These are phyloP conservation scores for Blastomyces silverae DNA, from an alignment of 2,329 filamentous ascomycete species.

Conservation along the genomic window DNA sequence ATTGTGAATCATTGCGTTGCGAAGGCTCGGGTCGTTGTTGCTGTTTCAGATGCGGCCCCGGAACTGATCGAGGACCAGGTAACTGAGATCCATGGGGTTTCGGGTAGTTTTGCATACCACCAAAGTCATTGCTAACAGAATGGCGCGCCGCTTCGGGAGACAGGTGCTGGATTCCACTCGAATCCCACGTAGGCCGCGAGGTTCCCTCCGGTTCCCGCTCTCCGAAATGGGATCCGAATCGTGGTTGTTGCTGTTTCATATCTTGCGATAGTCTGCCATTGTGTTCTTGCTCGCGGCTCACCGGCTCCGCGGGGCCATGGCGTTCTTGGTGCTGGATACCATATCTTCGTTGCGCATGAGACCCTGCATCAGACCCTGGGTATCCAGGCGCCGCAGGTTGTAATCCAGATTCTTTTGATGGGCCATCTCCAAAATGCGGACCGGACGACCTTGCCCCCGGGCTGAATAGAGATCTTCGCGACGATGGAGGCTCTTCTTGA, in stretches of 20 bases:
- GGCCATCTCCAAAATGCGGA: constrained; percentile 25
- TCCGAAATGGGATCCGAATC: constrained; percentile 30
- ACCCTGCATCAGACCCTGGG: constrained; percentile 26
- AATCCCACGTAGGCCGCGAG: constrained; percentile 32
- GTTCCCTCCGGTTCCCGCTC: constrained; percentile 33
- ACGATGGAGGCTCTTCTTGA: constrained; percentile 31
- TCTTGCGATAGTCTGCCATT: constrained; percentile 25
- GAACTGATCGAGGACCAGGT: constrained; percentile 29
- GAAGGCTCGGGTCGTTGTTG: constrained; percentile 33
- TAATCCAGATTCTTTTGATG: constrained; percentile 22
- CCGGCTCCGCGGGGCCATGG: constrained; percentile 30
- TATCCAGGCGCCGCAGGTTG: constrained; percentile 30
- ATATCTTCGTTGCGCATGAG: constrained; percentile 29
- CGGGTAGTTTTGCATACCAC: constrained; percentile 38
- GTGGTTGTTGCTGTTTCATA: constrained; percentile 27
- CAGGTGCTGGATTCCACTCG: constrained; percentile 34
- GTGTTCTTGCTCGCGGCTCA: constrained; percentile 33
- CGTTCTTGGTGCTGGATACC: constrained; percentile 33
- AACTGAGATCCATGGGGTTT: constrained; percentile 39
- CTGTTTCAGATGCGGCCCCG: constrained; percentile 30
- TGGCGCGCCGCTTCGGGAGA: constrained; percentile 37
- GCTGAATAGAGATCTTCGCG: constrained; percentile 33
- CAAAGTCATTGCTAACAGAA: constrained; percentile 31
- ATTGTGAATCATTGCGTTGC: constrained; percentile 30
- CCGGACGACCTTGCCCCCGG: constrained; percentile 29